Percentiles rank a stretch among this genome's conserved stretches.
Evolutionary conservation across 192 early-diverging fungal genomes (phyloP).

Genomic region (Entomortierella beljakovae): DNA sequence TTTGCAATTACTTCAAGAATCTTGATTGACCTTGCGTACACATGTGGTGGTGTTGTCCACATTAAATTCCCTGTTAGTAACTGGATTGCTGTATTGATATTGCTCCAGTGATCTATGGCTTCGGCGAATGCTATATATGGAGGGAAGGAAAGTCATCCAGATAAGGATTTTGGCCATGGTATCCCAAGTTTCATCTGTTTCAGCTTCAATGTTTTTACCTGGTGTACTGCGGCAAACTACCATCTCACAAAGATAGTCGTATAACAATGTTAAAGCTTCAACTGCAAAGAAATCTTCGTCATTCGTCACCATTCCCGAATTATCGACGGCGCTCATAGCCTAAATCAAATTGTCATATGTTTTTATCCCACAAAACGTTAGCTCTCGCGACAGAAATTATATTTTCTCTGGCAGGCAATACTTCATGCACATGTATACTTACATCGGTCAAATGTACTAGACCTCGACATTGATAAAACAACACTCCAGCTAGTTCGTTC

Average conservation of each 20-base stretch:
- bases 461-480: conserved; percentile 31
- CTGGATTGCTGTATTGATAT: conserved; percentile 27
- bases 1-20: conserved; percentile 34
- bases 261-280: conserved; percentile 23
- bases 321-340: conserved; percentile 1
- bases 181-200: not conserved
- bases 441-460: conserved; percentile 43
- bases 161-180: not conserved
- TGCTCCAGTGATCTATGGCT: conserved; percentile 53
- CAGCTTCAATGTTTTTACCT: conserved; percentile 1
- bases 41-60: conserved; percentile 30
- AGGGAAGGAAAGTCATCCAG: not conserved
- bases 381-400: not conserved
- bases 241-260: conserved; percentile 40
- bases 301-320: conserved; percentile 10
- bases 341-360: no score
- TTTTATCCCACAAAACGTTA: not conserved
- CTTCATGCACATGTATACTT: not conserved
- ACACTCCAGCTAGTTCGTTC: conserved; percentile 14
- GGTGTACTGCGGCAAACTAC: conserved; percentile 26
- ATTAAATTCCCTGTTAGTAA: conserved; percentile 36
- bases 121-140: conserved; percentile 25
- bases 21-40: conserved; percentile 20
- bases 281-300: conserved; percentile 37
- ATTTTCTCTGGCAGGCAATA: not conserved